Base-by-base conservation (phyloP, 2,329 filamentous ascomycete species). In the Rhinocladiella similis region DNA sequence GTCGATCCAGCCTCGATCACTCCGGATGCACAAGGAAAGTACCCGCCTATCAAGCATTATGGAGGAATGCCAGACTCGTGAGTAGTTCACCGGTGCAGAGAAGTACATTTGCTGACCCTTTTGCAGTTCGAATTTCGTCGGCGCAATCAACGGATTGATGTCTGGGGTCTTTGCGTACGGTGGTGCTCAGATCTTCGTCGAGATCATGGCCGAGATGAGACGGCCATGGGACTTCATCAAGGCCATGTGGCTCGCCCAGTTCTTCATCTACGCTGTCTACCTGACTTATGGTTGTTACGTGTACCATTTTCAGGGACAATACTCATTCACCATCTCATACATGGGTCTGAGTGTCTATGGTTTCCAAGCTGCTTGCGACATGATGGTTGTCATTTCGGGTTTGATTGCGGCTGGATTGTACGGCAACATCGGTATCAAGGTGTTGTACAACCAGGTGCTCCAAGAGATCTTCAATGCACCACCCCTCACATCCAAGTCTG, bases 361-460 rank as follows among this genome's bases (percentile, higher is more conserved):
- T 5, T 73, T 67, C 64, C 69, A 71, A 57, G 66, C 64, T 2
- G 65, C 64, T 1, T 67, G 69, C 16, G 69, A 71, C 50, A 69
- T 70, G 62, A 50, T 68, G 53, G 66, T 63, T 27, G 60, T 67
- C 42, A 64, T 69, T 38, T 65, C 59, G 39, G 68, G 64, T 6
- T 60, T 74, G 1, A 74, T 74, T 46, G 69, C 72, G 1, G 72
- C 69, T 2, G 69, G 65, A 6, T 64, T 75, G 1, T 75, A 75
- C 54, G 72, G 72, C 3, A 75, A 75, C 54, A 74, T 75, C 33
- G 73, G 73, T 14, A 70, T 74, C 58, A 75, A 75, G 61, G 71
- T 74, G 1, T 56, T 73, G 29, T 80, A 80, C 67, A 73, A 75
- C 58, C 73, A 77, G 33, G 68, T 80, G 39, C 59, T 77, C 4